Conservation (phyloP, 768 basidiomycete genomes). For the Panaeolus cyanescens region DNA sequence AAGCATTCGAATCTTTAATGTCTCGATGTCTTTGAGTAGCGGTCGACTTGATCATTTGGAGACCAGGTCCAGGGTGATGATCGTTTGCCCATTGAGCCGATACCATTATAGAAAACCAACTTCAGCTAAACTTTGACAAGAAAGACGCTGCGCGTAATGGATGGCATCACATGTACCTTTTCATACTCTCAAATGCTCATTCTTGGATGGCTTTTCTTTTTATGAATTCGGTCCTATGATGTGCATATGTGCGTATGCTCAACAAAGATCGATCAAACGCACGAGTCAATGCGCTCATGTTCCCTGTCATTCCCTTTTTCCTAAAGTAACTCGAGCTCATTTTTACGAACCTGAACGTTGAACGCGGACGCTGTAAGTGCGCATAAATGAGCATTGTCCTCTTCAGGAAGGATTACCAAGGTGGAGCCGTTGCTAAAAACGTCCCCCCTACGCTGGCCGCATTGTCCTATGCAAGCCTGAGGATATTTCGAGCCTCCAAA, state of each 20-base stretch:
- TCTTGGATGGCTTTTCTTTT: not conserved
- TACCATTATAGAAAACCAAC: too few relatives aligned
- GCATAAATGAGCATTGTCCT: not conserved
- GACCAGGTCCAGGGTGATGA: not conserved
- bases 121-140: too few relatives aligned
- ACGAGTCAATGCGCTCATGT: not conserved
- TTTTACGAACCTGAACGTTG: not conserved
- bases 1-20: not conserved
- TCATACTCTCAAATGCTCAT: not conserved
- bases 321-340: too few relatives aligned
- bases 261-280: not conserved
- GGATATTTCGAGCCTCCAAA: not conserved
- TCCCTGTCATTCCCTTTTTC: not conserved
- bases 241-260: not conserved
- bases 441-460: not conserved
- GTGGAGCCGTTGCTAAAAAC: not conserved
- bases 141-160: not conserved
- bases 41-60: not conserved
- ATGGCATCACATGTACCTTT: not conserved
- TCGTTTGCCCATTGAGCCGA: not conserved
- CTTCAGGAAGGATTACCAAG: not conserved
- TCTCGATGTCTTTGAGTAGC: not conserved
- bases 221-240: not conserved
- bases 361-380: not conserved
- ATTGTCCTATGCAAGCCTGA: not conserved